Evolutionary conservation across 345 rosid species (phyloP).

Genomic region (Orychophragmus violaceus): DNA sequence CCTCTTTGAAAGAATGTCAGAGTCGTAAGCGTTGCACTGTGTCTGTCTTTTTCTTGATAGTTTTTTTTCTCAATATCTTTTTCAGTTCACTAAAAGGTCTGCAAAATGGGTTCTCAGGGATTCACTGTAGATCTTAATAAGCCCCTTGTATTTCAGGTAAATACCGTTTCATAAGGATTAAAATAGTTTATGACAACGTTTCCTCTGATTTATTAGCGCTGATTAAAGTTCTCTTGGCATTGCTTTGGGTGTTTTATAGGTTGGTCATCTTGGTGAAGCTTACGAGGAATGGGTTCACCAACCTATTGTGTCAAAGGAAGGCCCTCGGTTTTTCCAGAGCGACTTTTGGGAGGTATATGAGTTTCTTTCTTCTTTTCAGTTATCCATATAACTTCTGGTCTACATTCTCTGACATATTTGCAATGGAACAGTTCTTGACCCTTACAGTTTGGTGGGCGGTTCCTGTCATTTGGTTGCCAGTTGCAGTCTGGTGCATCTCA

Average conservation of each 20-base stretch:
- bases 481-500: constrained; percentile 39
- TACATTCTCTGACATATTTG: constrained; percentile 13
- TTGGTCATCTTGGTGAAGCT: constrained; percentile 76
- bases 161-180: neutral
- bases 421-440: constrained; percentile 52
- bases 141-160: constrained; percentile 51
- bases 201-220: neutral
- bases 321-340: constrained; percentile 63
- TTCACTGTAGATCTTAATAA: constrained; percentile 47
- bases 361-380: neutral
- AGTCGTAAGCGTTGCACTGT: neutral
- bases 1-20: neutral
- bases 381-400: neutral
- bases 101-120: constrained; percentile 39
- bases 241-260: constrained; percentile 37
- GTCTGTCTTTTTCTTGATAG: neutral
- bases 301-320: constrained; percentile 62
- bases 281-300: constrained; percentile 81
- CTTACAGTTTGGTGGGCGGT: constrained; percentile 77
- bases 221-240: neutral
- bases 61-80: neutral
- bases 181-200: neutral
- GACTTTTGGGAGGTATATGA: constrained; percentile 53
- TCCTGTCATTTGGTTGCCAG: constrained; percentile 73
- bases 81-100: constrained; percentile 1